A percentile compares a stretch with the other conserved stretches of the same genome.
phyloP scores from a whole-genome alignment of 2,329 filamentous ascomycete genomes.

The Graphiopsis chlorocephala region DNA sequence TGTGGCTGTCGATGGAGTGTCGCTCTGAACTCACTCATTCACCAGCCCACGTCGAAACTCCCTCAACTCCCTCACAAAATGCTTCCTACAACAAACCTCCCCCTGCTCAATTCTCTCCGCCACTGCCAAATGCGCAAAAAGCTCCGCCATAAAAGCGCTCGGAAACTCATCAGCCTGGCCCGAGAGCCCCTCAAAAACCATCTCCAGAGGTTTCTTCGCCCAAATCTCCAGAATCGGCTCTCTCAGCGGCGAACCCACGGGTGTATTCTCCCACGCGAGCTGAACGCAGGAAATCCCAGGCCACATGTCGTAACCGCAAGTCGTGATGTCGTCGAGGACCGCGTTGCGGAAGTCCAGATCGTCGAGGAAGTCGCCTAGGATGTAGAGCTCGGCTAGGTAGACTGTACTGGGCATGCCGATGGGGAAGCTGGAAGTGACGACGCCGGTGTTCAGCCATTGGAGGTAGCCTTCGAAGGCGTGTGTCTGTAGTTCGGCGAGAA shows the following conservation, averaged over 20 bases:
- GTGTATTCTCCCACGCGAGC: not conserved
- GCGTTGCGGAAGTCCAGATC: not conserved
- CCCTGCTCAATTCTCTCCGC: not conserved
- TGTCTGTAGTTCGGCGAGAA: slow-evolving; percentile 14
- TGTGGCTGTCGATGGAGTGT: too few relatives aligned
- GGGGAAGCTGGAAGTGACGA: slow-evolving; percentile 5
- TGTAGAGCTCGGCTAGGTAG: not conserved
- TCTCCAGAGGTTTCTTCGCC: not conserved
- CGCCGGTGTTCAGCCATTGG: slow-evolving; percentile 22
- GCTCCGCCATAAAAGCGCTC: not conserved
- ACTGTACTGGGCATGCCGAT: not conserved
- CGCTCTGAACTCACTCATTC: not conserved
- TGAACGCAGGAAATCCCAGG: not conserved
- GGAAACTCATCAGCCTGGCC: not conserved
- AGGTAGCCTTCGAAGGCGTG: slow-evolving; percentile 21
- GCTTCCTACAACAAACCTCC: not conserved
- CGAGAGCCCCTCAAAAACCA: not conserved
- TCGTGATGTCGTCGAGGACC: not conserved
- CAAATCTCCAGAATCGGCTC: not conserved
- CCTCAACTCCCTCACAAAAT: not conserved
- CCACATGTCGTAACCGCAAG: not conserved
- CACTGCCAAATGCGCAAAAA: not conserved
- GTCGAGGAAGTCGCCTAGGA: not conserved
- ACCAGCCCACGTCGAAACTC: not conserved
- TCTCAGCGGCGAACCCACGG: not conserved